Evolutionary conservation across 176 grass and related monocot species (phyloP).

Genomic region (Oropetium thomaeum): DNA sequence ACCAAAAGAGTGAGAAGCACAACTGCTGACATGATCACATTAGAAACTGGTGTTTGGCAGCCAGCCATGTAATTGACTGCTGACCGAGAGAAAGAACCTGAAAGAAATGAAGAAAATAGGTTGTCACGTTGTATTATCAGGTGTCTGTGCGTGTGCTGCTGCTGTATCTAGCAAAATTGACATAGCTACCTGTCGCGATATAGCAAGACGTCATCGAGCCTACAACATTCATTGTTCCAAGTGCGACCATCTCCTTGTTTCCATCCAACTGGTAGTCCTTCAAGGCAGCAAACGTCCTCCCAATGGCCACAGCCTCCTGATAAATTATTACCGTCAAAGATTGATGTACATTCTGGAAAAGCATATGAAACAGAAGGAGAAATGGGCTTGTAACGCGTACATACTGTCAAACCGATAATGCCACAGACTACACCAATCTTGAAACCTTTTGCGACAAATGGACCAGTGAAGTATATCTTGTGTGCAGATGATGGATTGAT

Average conservation of each 20-base stretch:
- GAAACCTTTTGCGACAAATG: conserved; percentile 78
- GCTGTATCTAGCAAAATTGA: neutral
- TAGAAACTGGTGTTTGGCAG: conserved; percentile 75
- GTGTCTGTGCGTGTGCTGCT: neutral
- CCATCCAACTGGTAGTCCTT: conserved; percentile 93
- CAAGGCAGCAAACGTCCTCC: conserved; percentile 93
- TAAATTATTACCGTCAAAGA: conserved; percentile 6
- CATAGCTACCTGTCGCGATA: conserved; percentile 64
- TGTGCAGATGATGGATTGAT: conserved; percentile 81
- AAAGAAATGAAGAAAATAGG: conserved; percentile 4
- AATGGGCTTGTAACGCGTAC: conserved; percentile 1
- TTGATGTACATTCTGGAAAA: neutral
- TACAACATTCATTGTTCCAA: conserved; percentile 90
- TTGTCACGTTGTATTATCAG: conserved; percentile 12
- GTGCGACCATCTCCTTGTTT: conserved; percentile 97
- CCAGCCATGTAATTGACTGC: conserved; percentile 98
- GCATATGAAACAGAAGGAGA: neutral
- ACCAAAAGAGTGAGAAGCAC: conserved; percentile 85
- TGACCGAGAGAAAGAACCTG: conserved; percentile 94
- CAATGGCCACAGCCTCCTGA: conserved; percentile 94
- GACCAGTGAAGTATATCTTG: conserved; percentile 75
- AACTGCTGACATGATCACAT: conserved; percentile 81
- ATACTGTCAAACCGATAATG: conserved; percentile 84
- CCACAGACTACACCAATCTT: conserved; percentile 70
- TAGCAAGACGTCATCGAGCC: conserved; percentile 98